Evolutionary conservation across 1,284 basidiomycete species (phyloP), one percentile per base, ranked within the genome.

Genomic region (Mycena citricolor): DNA sequence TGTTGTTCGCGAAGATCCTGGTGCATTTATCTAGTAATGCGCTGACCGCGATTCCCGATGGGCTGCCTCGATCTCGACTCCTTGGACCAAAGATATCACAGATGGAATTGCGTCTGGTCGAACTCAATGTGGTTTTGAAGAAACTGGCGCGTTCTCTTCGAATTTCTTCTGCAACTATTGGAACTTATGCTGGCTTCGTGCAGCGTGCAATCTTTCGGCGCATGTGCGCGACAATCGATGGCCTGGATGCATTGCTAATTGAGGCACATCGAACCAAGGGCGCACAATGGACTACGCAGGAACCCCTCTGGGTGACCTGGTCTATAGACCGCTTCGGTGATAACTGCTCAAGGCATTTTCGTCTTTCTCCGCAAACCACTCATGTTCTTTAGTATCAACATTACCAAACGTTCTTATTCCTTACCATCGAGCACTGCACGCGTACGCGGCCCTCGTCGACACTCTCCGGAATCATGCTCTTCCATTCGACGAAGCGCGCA

Each of bases 291-390:
- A 80, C 79, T 2, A 63, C 67, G 5, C 68, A 79, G 48, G 83
- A 88, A 47, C 79, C 83, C 1, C 66, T 90, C 32, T 90, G 87
- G 87, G 67, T 76, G 20, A 88, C 86, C 10, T 90, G 88, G 87
- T 70, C 87, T 1, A 62, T 90, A 20, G 82, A 86, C 54, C 82
- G 76, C 61, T 88, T 90, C 48, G 85, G 86, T 85, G 54, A 30
- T 75, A 56, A 19, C 14, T 42, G 13, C n/a, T 30, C 25, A n/a
- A 44, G n/a, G 20, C 13, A 28, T 22, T 30, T n/a, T 17, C 30
- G 16, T 30, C 20, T 13, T 45, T 13, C 17, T 21, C 22, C 31
- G 16, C n/a, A 19, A 25, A 11, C 21, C 10, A 24, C 31, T 10
- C n/a, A n/a, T n/a, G 10, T 8, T 25, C 19, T 25, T 20, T 51